Evolutionary conservation across 371 early-diverging fungal species (phyloP).

Genomic region (Mortierella sp.): DNA sequence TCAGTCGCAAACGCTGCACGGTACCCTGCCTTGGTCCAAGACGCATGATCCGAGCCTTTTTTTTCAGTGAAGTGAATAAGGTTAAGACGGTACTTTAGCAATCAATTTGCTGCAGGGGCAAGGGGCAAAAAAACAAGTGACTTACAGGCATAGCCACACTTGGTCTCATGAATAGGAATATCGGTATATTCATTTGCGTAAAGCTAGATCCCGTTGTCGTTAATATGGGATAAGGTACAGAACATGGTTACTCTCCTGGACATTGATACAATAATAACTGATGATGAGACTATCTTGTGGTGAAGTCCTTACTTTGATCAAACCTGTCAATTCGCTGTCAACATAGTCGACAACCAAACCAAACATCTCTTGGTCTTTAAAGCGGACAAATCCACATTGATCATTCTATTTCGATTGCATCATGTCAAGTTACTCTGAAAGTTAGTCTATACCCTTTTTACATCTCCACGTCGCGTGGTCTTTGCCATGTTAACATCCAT

Average conservation of each 20-base stretch:
- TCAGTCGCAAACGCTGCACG: conserved; percentile 92
- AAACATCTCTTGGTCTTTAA: conserved; percentile 70
- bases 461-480: not conserved
- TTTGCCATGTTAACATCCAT: not conserved
- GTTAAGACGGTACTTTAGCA: too few relatives aligned
- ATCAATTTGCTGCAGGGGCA: not conserved
- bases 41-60: conserved; percentile 85
- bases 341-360: conserved; percentile 90
- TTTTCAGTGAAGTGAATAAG: not conserved
- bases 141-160: conserved; percentile 80
- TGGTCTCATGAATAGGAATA: conserved; percentile 66
- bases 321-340: conserved; percentile 74
- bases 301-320: conserved; percentile 64
- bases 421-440: too few relatives aligned
- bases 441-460: not conserved
- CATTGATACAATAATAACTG: not conserved
- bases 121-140: not conserved
- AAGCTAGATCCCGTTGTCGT: conserved; percentile 6
- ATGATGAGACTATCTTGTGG: not conserved
- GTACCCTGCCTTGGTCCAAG: conserved; percentile 89
- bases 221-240: too few relatives aligned
- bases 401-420: conserved; percentile 62
- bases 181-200: conserved; percentile 59
- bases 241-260: too few relatives aligned
- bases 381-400: conserved; percentile 86